Evolutionary conservation across 164 flowering plant species (phyloP), one percentile per base, ranked within the genome.

Genomic region (Tetracentron sinense): DNA sequence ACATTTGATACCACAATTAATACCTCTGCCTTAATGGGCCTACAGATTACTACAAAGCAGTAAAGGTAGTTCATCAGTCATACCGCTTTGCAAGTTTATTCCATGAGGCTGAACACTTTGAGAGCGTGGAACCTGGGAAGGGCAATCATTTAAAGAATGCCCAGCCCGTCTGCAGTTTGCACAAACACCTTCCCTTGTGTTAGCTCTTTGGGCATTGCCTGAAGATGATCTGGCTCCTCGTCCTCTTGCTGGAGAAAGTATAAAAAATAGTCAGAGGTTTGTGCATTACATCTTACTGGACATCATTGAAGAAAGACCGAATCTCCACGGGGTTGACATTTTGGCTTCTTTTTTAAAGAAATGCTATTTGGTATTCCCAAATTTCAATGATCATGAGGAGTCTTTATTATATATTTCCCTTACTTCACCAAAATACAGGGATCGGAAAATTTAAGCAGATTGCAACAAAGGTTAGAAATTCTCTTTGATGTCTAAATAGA

Each of bases 131-230:
- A 17, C 55, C 61, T 73, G 81, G 33, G 84, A 78, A 70, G 93
- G 96, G 64, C 90, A 90, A 59, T 76, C 75, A 68, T 62, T 71
- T 23, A 92, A 83, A 69, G 84, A 65, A 77, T 88, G 96, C 54
- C 90, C 89, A 16, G 74, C 66, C 71, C 83, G 89, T 66, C 84
- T 78, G 68, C 97, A 90, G 77, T 82, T 75, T 2, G 54, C 62
- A 62, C 92, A 86, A 54, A 75, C 66, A 56, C 27, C 62, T 44
- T 71, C 87, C 68, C 83, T 75, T 29, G 74, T 57, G 73, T 66
- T 81, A 60, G 76, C 74, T 68, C 74, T 74, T 56, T 78, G 88
- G 49, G 55, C 66, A 68, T 56, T 78, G 66, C 69, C 64, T 28
- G 88, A 68, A 52, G 83, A 55, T 69, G 85, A 28, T 53, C 75